Evolutionary conservation across 2,329 filamentous ascomycete species (phyloP).

Genomic region (Fusarium concolor): DNA sequence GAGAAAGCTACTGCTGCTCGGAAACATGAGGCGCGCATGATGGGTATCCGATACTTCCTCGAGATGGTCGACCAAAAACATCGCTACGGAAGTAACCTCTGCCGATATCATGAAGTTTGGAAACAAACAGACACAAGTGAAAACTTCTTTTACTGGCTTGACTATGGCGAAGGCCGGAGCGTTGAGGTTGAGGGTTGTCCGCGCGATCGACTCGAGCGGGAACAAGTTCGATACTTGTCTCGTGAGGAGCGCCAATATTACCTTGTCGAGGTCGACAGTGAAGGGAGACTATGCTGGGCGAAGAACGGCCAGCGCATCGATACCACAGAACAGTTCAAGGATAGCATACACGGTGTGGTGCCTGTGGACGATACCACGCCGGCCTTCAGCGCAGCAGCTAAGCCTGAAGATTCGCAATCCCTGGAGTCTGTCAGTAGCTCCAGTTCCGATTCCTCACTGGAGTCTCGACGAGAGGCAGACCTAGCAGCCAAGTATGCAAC

Average conservation of each 20-base stretch:
- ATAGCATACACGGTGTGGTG: constrained; percentile 82
- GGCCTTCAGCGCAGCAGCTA: constrained; percentile 54
- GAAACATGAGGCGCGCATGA: constrained; percentile 77
- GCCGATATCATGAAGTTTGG: constrained; percentile 87
- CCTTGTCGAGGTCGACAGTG: constrained; percentile 77
- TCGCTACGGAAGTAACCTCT: constrained; percentile 84
- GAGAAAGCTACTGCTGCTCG: constrained; percentile 66
- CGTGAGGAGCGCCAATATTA: constrained; percentile 86
- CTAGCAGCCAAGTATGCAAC: constrained; percentile 74
- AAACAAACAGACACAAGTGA: constrained; percentile 79
- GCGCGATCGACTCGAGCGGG: constrained; percentile 77
- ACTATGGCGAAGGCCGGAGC: constrained; percentile 79
- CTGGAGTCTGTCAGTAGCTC: constrained; percentile 42
- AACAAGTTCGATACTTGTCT: constrained; percentile 85
- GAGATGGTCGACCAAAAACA: constrained; percentile 91
- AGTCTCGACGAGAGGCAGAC: constrained; percentile 66
- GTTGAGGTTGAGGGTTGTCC: constrained; percentile 79
- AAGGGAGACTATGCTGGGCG: constrained; percentile 86
- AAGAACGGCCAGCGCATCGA: constrained; percentile 84
- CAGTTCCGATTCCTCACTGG: constrained; percentile 53
- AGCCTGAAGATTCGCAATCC: constrained; percentile 14
- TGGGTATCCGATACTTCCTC: constrained; percentile 87
- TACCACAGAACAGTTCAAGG: constrained; percentile 79
- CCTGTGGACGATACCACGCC: constrained; percentile 70
- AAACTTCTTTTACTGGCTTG: constrained; percentile 96